Conservation (phyloP, 2,329 filamentous ascomycete genomes). For the Lasiodiplodia hormozganensis region DNA sequence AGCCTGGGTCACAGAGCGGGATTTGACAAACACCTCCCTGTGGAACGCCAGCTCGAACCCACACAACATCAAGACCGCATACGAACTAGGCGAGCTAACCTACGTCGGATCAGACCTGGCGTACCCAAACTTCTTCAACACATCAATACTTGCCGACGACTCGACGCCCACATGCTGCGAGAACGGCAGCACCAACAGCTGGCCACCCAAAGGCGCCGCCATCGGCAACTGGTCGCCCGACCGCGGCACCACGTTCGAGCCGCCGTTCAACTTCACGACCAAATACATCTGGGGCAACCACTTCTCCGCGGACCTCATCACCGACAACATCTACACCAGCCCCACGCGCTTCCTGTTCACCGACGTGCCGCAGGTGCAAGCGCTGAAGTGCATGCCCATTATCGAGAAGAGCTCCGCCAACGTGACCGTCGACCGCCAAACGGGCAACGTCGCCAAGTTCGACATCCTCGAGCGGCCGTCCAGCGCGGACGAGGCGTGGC, state of each 20-base stretch:
- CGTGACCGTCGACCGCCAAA: background rate
- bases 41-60: background rate
- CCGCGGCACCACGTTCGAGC: background rate
- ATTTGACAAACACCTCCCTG: background rate
- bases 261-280: background rate
- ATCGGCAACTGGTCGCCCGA: background rate
- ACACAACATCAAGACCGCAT: background rate
- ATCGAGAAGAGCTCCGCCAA: background rate
- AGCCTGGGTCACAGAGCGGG: background rate
- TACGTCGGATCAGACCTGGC: too few relatives aligned
- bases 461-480: background rate
- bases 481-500: background rate
- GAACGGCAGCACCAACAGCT: background rate
- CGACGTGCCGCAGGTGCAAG: background rate
- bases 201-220: background rate
- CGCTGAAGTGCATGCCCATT: background rate
- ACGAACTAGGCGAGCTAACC: background rate
- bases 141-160: too few relatives aligned
- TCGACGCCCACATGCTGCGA: background rate
- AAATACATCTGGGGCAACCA: background rate
- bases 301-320: background rate
- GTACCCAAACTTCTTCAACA: too few relatives aligned
- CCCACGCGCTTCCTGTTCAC: background rate
- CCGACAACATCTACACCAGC: background rate
- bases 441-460: too few relatives aligned